These are phyloP conservation scores for Teunomyces funiuensis DNA, from an alignment of 805 yeast genomes.

Conservation along the genomic window DNA sequence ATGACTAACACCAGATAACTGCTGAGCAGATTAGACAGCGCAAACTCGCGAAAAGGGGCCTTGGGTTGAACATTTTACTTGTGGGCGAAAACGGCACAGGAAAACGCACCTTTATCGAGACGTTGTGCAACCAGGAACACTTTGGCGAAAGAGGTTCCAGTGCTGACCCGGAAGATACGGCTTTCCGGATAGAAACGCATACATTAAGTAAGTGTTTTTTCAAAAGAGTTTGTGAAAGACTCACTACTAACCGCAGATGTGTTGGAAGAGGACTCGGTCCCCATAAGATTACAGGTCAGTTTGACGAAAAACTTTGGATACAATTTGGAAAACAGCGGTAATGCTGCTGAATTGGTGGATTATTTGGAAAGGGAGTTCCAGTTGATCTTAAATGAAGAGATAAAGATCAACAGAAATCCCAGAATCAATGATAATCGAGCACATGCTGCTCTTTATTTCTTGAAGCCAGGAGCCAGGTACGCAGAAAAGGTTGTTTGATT, in stretches of 20 bases:
- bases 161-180: conserved; percentile 5
- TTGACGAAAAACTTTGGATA: conserved; percentile 26
- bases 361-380: conserved; percentile 10
- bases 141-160: conserved; percentile 6
- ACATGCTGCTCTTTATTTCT: conserved; percentile 26
- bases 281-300: conserved; percentile 18
- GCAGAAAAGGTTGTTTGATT: neutral
- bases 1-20: conserved; percentile 8
- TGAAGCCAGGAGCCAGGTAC: conserved; percentile 4
- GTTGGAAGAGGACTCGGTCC: conserved; percentile 9
- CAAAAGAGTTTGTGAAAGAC: no score
- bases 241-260: conserved; percentile 11
- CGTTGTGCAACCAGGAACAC: conserved; percentile 44
- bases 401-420: conserved; percentile 14
- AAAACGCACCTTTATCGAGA: conserved; percentile 77
- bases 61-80: conserved; percentile 26
- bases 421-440: conserved; percentile 19
- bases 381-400: conserved; percentile 12
- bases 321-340: conserved; percentile 19
- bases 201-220: conserved; percentile 12
- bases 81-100: conserved; percentile 50
- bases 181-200: conserved; percentile 13
- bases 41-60: conserved; percentile 20
- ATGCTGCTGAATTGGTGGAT: conserved; percentile 10
- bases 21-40: conserved; percentile 23